Percentiles rank a stretch among this genome's conserved stretches.
phyloP scores from a whole-genome alignment of 2,329 filamentous ascomycete genomes.

The Diplodia scrobiculata region DNA sequence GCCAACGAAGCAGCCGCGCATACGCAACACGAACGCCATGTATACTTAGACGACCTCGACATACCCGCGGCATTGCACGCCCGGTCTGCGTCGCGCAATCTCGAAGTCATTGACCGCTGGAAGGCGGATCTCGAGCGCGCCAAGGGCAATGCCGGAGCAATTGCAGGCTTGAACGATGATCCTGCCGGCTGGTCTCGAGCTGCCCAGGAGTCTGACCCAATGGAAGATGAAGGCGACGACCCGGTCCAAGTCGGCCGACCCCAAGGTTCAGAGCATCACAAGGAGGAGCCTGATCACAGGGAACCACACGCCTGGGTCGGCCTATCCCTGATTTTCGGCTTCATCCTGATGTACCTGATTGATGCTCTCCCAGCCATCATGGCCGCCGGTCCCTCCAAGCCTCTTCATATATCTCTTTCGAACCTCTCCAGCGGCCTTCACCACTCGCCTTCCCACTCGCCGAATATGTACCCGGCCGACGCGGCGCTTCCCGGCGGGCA shows the following conservation, averaged over 20 bases:
- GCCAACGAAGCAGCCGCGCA: constrained; percentile 40
- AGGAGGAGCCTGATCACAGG: constrained; percentile 45
- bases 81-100: not conserved
- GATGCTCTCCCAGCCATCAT: constrained; percentile 56
- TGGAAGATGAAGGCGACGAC: constrained; percentile 44
- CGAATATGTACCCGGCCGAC: constrained; percentile 34
- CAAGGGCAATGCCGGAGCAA: constrained; percentile 5
- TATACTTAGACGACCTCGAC: constrained; percentile 11
- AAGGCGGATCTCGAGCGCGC: constrained; percentile 6
- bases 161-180: constrained; percentile 8
- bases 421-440: constrained; percentile 64
- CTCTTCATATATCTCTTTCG: constrained; percentile 85
- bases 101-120: constrained; percentile 15
- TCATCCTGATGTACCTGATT: constrained; percentile 95
- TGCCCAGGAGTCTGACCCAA: constrained; percentile 36
- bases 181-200: constrained; percentile 3
- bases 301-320: constrained; percentile 79
- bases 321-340: constrained; percentile 81
- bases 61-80: constrained; percentile 3
- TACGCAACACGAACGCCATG: not conserved
- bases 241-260: constrained; percentile 41
- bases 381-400: constrained; percentile 60
- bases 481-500: constrained; percentile 40
- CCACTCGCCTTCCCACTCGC: constrained; percentile 39
- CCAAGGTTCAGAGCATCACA: constrained; percentile 47